A percentile compares a stretch with the other conserved stretches of the same genome.
These are phyloP conservation scores for Aspergillus carbonarius DNA, from an alignment of 2,329 filamentous ascomycete species.

Conservation along the genomic window DNA sequence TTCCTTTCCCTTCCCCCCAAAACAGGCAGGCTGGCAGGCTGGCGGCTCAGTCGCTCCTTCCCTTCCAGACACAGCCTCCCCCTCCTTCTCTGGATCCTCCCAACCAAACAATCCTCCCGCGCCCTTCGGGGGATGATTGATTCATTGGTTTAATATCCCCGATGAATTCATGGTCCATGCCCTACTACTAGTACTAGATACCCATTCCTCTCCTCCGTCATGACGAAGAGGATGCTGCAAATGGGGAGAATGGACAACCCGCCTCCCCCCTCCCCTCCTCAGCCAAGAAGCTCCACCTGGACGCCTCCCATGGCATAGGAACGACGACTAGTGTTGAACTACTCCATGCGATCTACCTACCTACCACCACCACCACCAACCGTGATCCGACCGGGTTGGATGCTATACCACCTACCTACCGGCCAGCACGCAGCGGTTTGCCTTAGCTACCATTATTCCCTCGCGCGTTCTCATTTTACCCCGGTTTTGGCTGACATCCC, in stretches of 20 bases:
- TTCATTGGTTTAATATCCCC: not conserved
- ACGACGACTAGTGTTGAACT: not conserved
- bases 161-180: not conserved
- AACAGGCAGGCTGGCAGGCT: slow-evolving; percentile 1
- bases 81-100: not conserved
- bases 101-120: slow-evolving; percentile 11
- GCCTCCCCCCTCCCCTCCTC: no score
- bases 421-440: not conserved
- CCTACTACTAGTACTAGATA: no score
- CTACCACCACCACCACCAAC: not conserved
- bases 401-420: not conserved
- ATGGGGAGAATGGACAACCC: not conserved
- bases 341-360: slow-evolving; percentile 2
- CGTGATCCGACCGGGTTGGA: not conserved
- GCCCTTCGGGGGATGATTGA: slow-evolving; percentile 7
- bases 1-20: not conserved
- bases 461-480: not conserved
- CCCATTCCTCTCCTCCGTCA: not conserved
- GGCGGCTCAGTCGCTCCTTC: not conserved
- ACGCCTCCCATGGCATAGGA: slow-evolving; percentile 2
- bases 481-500: not conserved
- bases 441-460: not conserved
- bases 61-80: slow-evolving; percentile 12
- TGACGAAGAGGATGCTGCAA: not conserved
- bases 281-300: not conserved